phyloP scores from a whole-genome alignment of 768 basidiomycete species.

The Serendipita sp. region DNA sequence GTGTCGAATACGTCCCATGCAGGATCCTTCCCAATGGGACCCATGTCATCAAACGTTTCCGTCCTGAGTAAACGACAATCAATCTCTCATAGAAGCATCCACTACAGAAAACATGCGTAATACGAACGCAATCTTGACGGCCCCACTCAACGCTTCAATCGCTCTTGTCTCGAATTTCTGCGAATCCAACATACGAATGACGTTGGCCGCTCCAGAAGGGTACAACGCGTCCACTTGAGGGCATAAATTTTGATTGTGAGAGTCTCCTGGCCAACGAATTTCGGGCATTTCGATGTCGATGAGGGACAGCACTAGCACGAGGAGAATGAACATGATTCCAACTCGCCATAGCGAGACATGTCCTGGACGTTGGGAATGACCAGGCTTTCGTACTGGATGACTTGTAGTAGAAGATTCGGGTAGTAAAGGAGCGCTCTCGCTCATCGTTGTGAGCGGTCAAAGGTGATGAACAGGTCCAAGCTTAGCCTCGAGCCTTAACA shows the following conservation, averaged over 20 bases:
- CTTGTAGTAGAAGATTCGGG: background rate
- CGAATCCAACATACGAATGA: background rate
- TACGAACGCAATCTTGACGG: background rate
- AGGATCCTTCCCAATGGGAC: background rate
- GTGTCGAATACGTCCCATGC: slow-evolving; percentile 22
- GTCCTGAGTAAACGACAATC: background rate
- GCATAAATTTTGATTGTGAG: background rate
- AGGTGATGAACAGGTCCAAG: background rate
- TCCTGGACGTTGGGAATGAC: background rate
- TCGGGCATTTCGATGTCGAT: background rate
- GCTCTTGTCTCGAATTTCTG: background rate
- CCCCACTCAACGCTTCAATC: background rate
- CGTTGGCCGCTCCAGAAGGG: background rate
- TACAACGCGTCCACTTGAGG: background rate
- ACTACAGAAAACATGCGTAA: background rate
- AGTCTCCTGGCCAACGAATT: background rate
- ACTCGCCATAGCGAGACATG: background rate
- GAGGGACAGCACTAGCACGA: background rate
- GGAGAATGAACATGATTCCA: background rate
- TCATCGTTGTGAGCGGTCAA: background rate
- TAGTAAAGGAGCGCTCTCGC: background rate
- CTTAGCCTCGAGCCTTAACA: background rate
- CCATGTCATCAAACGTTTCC: background rate
- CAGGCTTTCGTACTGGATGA: background rate
- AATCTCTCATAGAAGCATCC: background rate